Conservation (phyloP, 768 basidiomycete species). For the Sporobolomyces roseus region DNA sequence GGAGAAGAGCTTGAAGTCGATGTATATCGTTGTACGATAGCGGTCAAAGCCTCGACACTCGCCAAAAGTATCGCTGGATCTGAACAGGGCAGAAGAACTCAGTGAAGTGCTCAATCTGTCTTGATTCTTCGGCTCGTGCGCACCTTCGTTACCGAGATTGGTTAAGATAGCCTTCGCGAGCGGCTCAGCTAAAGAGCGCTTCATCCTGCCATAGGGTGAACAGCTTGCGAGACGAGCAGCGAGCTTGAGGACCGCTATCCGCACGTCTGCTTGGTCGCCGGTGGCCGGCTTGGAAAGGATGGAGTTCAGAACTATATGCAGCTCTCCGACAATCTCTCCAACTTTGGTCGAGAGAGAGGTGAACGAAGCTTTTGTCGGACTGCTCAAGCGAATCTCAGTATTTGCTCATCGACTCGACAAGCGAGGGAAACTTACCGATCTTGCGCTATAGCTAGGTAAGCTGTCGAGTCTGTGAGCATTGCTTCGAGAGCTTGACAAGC, state of each 20-base stretch:
- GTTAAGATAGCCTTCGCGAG: background rate
- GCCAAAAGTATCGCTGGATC: no score
- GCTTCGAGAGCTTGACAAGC: conserved; percentile 20
- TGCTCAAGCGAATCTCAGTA: background rate
- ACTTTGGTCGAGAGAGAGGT: conserved; percentile 32
- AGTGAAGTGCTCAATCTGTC: background rate
- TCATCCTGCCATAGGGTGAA: conserved; percentile 29
- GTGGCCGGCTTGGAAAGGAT: background rate
- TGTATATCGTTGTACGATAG: background rate
- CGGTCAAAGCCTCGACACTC: background rate
- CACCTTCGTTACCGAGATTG: background rate
- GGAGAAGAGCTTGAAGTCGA: background rate
- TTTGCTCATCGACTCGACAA: no score
- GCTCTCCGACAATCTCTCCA: conserved; percentile 31
- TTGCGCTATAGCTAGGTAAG: conserved; percentile 30
- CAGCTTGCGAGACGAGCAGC: conserved; percentile 8
- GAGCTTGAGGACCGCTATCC: background rate
- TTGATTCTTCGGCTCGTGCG: no score
- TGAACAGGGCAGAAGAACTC: background rate
- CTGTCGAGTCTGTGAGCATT: conserved; percentile 12
- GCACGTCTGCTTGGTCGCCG: background rate
- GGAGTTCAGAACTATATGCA: conserved; percentile 14
- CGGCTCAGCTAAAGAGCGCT: conserved; percentile 8
- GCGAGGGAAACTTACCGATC: conserved; percentile 23
- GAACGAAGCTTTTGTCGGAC: conserved; percentile 33